Conservation (phyloP, 2,329 filamentous ascomycete species). For the Coniochaeta ligniaria region DNA sequence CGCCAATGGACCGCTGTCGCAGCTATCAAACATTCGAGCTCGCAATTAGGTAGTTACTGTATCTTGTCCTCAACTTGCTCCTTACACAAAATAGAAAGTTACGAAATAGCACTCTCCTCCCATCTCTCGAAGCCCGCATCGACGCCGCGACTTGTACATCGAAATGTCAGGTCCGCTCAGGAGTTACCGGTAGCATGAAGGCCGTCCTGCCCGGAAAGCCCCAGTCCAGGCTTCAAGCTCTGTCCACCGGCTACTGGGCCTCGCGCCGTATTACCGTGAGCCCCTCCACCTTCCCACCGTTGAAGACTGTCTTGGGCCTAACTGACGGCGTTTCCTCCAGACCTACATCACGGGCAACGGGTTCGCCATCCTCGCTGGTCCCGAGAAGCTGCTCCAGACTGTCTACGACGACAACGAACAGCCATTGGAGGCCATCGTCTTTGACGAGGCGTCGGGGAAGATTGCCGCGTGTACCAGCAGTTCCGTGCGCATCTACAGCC, state of each 20-base stretch:
- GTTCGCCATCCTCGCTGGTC: conserved; percentile 72
- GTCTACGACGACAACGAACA: conserved; percentile 73
- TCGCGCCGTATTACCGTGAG: conserved; percentile 26
- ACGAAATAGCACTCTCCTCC: background rate
- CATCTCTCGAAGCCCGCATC: background rate
- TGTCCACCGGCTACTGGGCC: conserved; percentile 39
- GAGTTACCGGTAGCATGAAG: conserved; percentile 30
- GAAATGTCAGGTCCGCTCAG: conserved; percentile 8
- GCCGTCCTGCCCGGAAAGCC: conserved; percentile 41
- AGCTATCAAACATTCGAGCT: background rate
- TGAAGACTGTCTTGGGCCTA: background rate
- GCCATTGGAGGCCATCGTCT: conserved; percentile 63
- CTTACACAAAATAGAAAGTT: too few relatives aligned
- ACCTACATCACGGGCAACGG: conserved; percentile 86
- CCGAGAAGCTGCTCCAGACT: conserved; percentile 74
- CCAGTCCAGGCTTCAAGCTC: conserved; percentile 37
- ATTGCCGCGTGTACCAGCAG: conserved; percentile 67
- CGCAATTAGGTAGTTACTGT: background rate
- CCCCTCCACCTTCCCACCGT: background rate
- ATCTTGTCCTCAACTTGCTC: too few relatives aligned
- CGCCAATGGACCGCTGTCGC: background rate
- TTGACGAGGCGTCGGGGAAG: conserved; percentile 79
- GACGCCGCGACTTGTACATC: background rate
- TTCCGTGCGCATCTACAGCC: conserved; percentile 70
- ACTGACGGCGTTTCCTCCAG: conserved; percentile 34